These are phyloP conservation scores for Ilex asprella DNA, from an alignment of 257 asterid genomes.

Conservation along the genomic window DNA sequence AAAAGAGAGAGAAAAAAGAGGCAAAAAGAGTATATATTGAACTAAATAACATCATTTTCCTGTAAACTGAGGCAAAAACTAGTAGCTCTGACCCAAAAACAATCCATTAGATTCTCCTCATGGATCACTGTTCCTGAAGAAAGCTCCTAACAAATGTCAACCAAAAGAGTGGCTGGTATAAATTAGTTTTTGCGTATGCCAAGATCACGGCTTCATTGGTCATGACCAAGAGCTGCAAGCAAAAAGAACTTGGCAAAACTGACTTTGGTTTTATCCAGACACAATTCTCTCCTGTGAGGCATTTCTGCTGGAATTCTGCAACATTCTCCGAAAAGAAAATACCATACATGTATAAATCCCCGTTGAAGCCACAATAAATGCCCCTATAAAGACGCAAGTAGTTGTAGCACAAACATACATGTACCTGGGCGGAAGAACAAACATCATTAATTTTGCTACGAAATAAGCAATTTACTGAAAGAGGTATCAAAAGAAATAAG, in stretches of 20 bases:
- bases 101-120: no score
- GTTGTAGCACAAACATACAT: conserved; percentile 78
- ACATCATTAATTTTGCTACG: not conserved
- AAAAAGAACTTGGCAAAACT: not conserved
- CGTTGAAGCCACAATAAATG: conserved; percentile 40
- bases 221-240: not conserved
- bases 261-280: not conserved
- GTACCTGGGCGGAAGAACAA: conserved; percentile 43
- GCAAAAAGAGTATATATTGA: no score
- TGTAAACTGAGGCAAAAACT: no score
- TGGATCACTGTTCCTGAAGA: no score
- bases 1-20: no score
- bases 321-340: conserved; percentile 22
- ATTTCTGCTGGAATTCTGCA: conserved; percentile 13
- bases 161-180: no score
- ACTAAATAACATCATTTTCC: no score
- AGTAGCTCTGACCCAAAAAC: no score
- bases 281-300: conserved; percentile 5
- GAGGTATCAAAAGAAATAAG: not conserved
- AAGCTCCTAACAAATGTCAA: no score
- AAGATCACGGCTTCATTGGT: not conserved
- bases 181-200: no score
- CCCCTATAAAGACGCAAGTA: conserved; percentile 56
- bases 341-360: conserved; percentile 35
- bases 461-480: not conserved